Conservation (phyloP, 805 yeast genomes). For the Myxozyma vanderwaltii region DNA sequence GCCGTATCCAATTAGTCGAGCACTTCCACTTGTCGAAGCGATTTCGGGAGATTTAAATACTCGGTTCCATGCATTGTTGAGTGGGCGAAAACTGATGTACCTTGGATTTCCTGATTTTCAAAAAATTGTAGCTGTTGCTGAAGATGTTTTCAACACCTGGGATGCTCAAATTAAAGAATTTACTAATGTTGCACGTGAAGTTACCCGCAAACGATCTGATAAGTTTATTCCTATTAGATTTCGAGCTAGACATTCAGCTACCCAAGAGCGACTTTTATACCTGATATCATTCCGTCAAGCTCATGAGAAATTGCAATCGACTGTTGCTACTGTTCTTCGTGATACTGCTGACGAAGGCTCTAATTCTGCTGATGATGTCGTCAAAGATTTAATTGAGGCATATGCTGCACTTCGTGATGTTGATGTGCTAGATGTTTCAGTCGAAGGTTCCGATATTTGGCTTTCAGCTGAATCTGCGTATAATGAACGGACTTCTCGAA, state of each 20-base stretch:
- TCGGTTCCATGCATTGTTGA: constrained; percentile 48
- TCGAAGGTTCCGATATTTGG: constrained; percentile 50
- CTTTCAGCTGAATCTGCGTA: constrained; percentile 47
- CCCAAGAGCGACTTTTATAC: constrained; percentile 50
- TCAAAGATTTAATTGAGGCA: constrained; percentile 46
- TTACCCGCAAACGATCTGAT: constrained; percentile 71
- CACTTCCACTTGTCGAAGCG: constrained; percentile 66
- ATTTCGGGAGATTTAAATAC: constrained; percentile 58
- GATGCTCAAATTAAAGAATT: constrained; percentile 66
- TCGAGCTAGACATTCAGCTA: constrained; percentile 47
- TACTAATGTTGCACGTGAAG: constrained; percentile 68
- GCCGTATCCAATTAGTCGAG: constrained; percentile 64
- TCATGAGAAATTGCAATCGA: constrained; percentile 54
- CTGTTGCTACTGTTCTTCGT: constrained; percentile 41
- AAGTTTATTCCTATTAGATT: constrained; percentile 67
- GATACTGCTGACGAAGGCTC: constrained; percentile 1
- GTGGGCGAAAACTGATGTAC: constrained; percentile 49
- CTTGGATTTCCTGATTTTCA: constrained; percentile 49
- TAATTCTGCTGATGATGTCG: constrained; percentile 30
- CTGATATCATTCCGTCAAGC: constrained; percentile 52
- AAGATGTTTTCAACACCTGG: constrained; percentile 51
- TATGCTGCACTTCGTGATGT: constrained; percentile 47
- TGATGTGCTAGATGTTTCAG: constrained; percentile 46
- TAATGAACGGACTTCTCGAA: constrained; percentile 46
- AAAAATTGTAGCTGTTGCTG: constrained; percentile 39